Conservation (phyloP, 164 flowering plant genomes). For the Amborella trichopoda region DNA sequence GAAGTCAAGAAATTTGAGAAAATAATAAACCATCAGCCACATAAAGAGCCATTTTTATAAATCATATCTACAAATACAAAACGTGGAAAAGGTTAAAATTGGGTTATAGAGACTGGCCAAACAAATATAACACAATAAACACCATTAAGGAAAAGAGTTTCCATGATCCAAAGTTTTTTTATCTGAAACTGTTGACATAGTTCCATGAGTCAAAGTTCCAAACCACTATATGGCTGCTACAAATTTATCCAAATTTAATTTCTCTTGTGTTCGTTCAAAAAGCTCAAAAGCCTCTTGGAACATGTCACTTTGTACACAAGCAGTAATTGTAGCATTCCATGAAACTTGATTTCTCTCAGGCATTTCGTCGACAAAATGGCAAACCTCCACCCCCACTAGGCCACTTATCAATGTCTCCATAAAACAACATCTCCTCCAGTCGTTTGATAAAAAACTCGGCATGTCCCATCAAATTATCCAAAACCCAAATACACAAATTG, state of each 20-base stretch:
- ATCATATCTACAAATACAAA: too few relatives aligned
- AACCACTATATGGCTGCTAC: slow-evolving; percentile 6
- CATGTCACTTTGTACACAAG: slow-evolving; percentile 4
- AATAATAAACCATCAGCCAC: too few relatives aligned
- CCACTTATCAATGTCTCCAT: slow-evolving; percentile 5
- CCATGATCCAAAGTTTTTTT: too few relatives aligned
- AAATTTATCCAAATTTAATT: slow-evolving; percentile 4
- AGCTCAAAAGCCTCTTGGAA: slow-evolving; percentile 11
- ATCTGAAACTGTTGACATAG: slow-evolving; percentile 60
- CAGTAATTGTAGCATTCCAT: slow-evolving; percentile 7
- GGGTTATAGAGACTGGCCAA: too few relatives aligned
- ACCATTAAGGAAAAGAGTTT: too few relatives aligned
- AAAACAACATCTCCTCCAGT: not conserved
- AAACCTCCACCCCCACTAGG: slow-evolving; percentile 2
- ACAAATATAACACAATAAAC: too few relatives aligned
- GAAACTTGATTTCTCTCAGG: slow-evolving; percentile 7
- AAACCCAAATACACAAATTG: slow-evolving; percentile 21
- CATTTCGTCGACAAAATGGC: slow-evolving; percentile 8
- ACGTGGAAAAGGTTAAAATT: too few relatives aligned
- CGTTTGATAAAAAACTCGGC: slow-evolving; percentile 6
- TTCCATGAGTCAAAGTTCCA: too few relatives aligned
- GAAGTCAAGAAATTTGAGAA: too few relatives aligned
- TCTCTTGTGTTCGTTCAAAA: slow-evolving; percentile 3
- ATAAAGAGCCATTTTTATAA: too few relatives aligned
- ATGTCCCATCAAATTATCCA: slow-evolving; percentile 1